phyloP scores from a whole-genome alignment of 352 stramenopile genomes.

The Ophiocytium majus region DNA sequence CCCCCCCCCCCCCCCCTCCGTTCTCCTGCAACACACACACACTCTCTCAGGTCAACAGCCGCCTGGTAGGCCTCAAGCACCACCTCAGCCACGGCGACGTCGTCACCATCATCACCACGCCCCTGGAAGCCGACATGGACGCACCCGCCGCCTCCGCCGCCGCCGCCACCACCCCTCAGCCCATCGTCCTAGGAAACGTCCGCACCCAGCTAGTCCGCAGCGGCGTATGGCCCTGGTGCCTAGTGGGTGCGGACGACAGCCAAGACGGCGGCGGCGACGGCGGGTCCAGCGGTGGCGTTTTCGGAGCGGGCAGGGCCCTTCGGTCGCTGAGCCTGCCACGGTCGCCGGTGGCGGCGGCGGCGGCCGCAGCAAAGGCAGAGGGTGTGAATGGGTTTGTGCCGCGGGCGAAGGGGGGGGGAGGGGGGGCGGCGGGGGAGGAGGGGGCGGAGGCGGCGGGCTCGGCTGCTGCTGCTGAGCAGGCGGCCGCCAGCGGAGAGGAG shows the following conservation, averaged over 20 bases:
- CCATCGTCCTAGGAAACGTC: background rate
- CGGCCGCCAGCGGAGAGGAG: too few species aligned
- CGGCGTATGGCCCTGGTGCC: slow-evolving; percentile 18
- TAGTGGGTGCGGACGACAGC: slow-evolving; percentile 7
- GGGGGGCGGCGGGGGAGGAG: too few species aligned
- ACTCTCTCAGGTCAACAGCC: slow-evolving; percentile 12
- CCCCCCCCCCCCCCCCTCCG: background rate
- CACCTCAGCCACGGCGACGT: slow-evolving; percentile 10
- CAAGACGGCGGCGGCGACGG: too few species aligned
- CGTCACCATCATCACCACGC: slow-evolving; percentile 6
- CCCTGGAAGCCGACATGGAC: background rate
- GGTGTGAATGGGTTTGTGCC: background rate
- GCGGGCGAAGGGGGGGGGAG: background rate
- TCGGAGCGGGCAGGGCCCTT: background rate
- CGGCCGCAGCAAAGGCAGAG: background rate
- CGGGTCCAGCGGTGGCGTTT: too few species aligned
- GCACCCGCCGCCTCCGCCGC: background rate
- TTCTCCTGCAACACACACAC: background rate
- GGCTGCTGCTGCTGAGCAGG: too few species aligned
- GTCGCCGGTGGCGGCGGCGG: background rate
- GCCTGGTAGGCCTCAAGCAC: background rate
- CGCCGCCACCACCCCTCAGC: background rate
- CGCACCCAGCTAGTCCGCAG: slow-evolving; percentile 8
- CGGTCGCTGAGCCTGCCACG: background rate
- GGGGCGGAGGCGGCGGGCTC: too few species aligned